Conservation (phyloP, 352 stramenopile species). For the Discostella stelligera region DNA sequence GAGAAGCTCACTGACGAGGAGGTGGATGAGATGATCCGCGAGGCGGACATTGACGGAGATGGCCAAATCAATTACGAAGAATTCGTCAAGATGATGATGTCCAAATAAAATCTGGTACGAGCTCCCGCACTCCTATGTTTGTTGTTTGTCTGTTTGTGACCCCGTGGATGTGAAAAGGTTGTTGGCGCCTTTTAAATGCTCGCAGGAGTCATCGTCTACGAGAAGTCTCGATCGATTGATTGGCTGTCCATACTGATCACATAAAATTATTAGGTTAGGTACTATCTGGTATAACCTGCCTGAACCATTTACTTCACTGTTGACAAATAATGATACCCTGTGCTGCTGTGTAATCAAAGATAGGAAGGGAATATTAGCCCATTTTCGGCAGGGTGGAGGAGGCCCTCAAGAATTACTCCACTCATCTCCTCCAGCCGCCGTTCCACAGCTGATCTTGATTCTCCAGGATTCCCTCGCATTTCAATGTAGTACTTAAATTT, state of each 20-base stretch:
- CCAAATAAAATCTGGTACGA: constrained; percentile 76
- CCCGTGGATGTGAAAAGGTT: neutral
- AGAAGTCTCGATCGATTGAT: neutral
- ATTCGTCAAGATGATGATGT: constrained; percentile 99
- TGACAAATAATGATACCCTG: no score
- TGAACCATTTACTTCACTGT: neutral
- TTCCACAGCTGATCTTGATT: constrained; percentile 61
- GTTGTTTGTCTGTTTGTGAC: neutral
- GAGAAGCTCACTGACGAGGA: constrained; percentile 98
- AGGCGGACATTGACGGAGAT: constrained; percentile 97
- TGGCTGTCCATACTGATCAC: neutral
- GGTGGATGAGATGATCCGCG: constrained; percentile 98
- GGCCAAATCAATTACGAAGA: constrained; percentile 99
- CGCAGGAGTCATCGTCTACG: neutral
- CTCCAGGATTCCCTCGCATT: constrained; percentile 74
- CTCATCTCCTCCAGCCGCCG: constrained; percentile 69
- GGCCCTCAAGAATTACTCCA: constrained; percentile 69
- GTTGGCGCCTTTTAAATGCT: constrained; percentile 4
- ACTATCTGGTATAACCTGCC: neutral
- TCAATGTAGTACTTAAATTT: constrained; percentile 99
- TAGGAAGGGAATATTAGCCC: constrained; percentile 61
- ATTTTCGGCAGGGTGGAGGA: constrained; percentile 74
- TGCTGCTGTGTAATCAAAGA: constrained; percentile 16
- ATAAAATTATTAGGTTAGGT: constrained; percentile 4
- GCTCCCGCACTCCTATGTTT: neutral